Conservation (phyloP, 441 rosid species). For the Corymbia calophylla region DNA sequence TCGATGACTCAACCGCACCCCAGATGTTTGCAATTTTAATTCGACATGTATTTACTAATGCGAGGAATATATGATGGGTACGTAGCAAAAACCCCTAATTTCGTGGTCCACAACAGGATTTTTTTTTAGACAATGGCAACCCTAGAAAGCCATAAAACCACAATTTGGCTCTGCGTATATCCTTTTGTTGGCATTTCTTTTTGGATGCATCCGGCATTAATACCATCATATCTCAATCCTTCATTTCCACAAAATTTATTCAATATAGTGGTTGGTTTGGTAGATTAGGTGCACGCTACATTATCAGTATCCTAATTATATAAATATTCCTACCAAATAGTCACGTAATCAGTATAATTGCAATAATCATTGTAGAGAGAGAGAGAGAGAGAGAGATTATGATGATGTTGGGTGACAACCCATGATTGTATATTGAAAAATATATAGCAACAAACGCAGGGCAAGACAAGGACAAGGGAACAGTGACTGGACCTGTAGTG, state of each 20-base stretch:
- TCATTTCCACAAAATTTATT: neutral
- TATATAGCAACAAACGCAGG: neutral
- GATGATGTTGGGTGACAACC: neutral
- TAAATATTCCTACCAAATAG: neutral
- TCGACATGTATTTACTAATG: neutral
- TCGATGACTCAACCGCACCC: neutral
- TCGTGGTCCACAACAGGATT: neutral
- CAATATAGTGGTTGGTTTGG: neutral
- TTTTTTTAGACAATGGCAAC: neutral
- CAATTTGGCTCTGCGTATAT: neutral
- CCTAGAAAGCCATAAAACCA: neutral
- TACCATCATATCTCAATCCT: neutral
- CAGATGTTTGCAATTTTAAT: neutral
- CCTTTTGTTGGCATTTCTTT: neutral
- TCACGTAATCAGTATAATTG: neutral
- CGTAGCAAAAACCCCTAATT: neutral
- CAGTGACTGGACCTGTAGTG: slow-evolving; percentile 14
- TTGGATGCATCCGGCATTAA: slow-evolving; percentile 3
- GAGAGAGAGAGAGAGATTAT: neutral
- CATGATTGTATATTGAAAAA: neutral
- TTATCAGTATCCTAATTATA: neutral
- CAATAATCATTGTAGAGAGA: neutral
- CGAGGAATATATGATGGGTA: neutral
- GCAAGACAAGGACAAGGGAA: slow-evolving; percentile 11
- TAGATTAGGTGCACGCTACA: slow-evolving; percentile 15